Conservation (phyloP, 2,329 filamentous ascomycete genomes). For the Cucurbitaria berberidis region DNA sequence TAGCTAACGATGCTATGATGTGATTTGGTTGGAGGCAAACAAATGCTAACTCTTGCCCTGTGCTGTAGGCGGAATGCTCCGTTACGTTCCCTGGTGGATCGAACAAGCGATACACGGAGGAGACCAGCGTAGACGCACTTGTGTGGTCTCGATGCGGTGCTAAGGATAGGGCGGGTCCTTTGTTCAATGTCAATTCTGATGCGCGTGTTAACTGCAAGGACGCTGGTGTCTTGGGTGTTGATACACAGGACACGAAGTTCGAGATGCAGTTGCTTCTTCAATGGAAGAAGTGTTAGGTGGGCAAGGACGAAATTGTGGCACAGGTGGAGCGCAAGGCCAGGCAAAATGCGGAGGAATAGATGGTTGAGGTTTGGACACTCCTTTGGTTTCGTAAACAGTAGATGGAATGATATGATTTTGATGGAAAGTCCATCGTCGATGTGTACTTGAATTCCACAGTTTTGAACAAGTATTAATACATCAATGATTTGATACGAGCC, state of each 20-base stretch:
- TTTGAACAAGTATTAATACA: too few relatives aligned
- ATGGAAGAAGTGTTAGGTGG: conserved; percentile 16
- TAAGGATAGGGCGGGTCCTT: conserved; percentile 8
- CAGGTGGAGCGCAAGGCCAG: not conserved
- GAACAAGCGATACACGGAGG: conserved; percentile 3
- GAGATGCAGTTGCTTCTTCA: conserved; percentile 18
- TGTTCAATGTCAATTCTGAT: conserved; percentile 23
- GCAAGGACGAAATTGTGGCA: not conserved
- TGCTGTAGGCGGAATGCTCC: not conserved
- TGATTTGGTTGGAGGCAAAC: not conserved
- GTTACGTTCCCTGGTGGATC: not conserved
- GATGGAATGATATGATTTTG: not conserved
- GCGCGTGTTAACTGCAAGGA: conserved; percentile 17
- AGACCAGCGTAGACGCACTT: conserved; percentile 10
- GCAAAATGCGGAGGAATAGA: not conserved
- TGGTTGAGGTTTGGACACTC: not conserved
- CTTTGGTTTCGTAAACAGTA: not conserved
- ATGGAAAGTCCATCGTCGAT: not conserved
- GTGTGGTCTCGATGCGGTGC: conserved; percentile 23
- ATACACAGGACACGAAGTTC: conserved; percentile 28
- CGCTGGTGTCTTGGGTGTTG: conserved; percentile 15
- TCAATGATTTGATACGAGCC: too few relatives aligned
- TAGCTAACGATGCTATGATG: too few relatives aligned
- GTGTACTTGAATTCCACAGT: not conserved
- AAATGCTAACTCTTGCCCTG: not conserved